Percentiles rank a stretch among this genome's conserved stretches.
Conservation (phyloP, 768 basidiomycete genomes). For the Boletus tomentosulus region DNA sequence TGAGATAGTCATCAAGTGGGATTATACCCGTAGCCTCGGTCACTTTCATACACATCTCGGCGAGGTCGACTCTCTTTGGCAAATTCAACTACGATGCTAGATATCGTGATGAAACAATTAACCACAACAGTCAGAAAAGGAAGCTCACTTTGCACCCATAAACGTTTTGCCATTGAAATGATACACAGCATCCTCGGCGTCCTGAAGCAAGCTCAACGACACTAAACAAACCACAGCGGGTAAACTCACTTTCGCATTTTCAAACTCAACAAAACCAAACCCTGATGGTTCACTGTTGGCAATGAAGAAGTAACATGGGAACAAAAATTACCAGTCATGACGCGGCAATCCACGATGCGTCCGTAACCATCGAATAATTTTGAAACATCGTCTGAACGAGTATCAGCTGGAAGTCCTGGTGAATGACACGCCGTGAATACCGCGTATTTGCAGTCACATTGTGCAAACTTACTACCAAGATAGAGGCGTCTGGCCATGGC, state of each 20-base stretch:
- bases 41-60: constrained; percentile 66
- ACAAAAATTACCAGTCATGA: constrained; percentile 80
- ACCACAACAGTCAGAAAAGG: neutral
- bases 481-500: constrained; percentile 82
- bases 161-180: constrained; percentile 86
- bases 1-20: neutral
- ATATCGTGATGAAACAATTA: neutral
- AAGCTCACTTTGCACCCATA: constrained; percentile 67
- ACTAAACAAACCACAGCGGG: constrained; percentile 1
- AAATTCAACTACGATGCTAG: constrained; percentile 92
- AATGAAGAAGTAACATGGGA: neutral
- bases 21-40: constrained; percentile 53
- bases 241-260: constrained; percentile 60
- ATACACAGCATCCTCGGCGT: constrained; percentile 90
- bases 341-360: constrained; percentile 82
- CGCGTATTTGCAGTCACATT: constrained; percentile 3
- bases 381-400: constrained; percentile 77
- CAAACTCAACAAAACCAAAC: constrained; percentile 97
- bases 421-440: neutral
- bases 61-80: constrained; percentile 90
- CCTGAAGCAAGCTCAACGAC: constrained; percentile 43
- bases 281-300: constrained; percentile 42
- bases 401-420: constrained; percentile 77
- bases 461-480: constrained; percentile 63
- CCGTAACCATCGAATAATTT: constrained; percentile 92